Evolutionary conservation across 306 rosid genomes (phyloP).

Genomic region (Cicer yamashitae): DNA sequence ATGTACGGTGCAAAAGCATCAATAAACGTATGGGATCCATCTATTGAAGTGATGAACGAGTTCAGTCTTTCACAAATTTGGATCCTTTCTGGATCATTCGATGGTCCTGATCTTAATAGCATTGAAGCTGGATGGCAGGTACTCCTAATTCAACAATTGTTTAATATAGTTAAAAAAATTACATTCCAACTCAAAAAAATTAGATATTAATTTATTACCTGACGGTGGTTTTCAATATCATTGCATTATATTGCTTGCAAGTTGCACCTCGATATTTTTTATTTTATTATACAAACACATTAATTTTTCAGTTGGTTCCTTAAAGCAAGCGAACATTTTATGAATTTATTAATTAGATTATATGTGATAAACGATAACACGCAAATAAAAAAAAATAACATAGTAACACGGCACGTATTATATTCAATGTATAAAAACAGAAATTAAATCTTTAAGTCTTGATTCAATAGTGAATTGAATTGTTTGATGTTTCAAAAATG

Average conservation of each 20-base stretch:
- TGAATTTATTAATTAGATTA: slow-evolving; percentile 24
- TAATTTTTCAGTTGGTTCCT: slow-evolving; percentile 23
- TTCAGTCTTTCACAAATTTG: slow-evolving; percentile 92
- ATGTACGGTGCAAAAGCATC: slow-evolving; percentile 90
- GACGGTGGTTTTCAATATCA: not conserved
- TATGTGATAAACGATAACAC: not conserved
- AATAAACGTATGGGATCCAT: slow-evolving; percentile 92
- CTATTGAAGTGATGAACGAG: slow-evolving; percentile 75
- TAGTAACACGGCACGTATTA: not conserved
- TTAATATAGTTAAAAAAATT: not conserved
- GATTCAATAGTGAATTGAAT: not conserved
- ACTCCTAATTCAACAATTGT: slow-evolving; percentile 34
- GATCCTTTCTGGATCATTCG: slow-evolving; percentile 90
- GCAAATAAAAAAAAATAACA: no score
- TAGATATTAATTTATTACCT: not conserved
- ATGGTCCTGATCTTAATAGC: slow-evolving; percentile 97
- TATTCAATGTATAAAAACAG: not conserved
- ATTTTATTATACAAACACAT: not conserved
- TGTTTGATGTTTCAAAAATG: not conserved
- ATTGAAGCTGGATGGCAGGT: slow-evolving; percentile 99
- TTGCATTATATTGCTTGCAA: no score
- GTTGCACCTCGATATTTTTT: no score
- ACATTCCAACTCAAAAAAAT: not conserved
- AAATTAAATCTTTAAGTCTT: not conserved
- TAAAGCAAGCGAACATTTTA: slow-evolving; percentile 8